Percentiles rank a stretch among this genome's conserved stretches.
These are phyloP conservation scores for Lasiosphaeriaceae sp. DNA, from an alignment of 495 filamentous ascomycete genomes.

Conservation along the genomic window DNA sequence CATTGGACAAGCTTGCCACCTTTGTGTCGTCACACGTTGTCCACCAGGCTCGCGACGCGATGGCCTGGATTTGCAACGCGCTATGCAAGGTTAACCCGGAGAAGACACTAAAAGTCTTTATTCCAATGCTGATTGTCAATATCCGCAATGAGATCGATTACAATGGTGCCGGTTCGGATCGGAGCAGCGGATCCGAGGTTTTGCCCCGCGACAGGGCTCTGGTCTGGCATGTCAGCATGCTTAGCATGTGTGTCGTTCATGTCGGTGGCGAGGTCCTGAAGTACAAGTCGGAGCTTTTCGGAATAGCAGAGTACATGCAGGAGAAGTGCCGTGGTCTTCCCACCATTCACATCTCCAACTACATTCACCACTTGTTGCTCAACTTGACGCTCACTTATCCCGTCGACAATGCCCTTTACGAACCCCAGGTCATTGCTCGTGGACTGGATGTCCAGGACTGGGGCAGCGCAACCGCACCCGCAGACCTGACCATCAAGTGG, in stretches of 20 bases:
- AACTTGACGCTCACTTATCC: constrained; percentile 94
- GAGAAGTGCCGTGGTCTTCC: constrained; percentile 88
- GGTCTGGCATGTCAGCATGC: constrained; percentile 95
- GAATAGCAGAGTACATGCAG: constrained; percentile 94
- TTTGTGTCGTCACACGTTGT: constrained; percentile 96
- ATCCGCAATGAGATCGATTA: constrained; percentile 97
- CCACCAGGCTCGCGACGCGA: constrained; percentile 94
- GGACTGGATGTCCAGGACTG: constrained; percentile 65
- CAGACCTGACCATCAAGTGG: constrained; percentile 81
- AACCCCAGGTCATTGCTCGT: constrained; percentile 54
- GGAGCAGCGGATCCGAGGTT: constrained; percentile 89
- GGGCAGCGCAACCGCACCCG: constrained; percentile 66
- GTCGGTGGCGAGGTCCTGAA: constrained; percentile 84
- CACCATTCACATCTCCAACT: constrained; percentile 93
- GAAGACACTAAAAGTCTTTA: constrained; percentile 83
- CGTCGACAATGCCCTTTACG: constrained; percentile 79
- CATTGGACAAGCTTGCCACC: constrained; percentile 82
- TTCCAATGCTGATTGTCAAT: constrained; percentile 82
- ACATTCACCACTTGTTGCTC: constrained; percentile 96
- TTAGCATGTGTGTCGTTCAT: constrained; percentile 98
- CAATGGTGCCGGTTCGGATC: constrained; percentile 91
- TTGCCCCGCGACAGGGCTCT: constrained; percentile 87
- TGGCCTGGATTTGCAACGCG: constrained; percentile 97
- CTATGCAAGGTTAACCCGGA: constrained; percentile 91
- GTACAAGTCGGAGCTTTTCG: constrained; percentile 82